Conservation (phyloP, 192 early-diverging fungal species). For the Neocallimastix lanati region DNA sequence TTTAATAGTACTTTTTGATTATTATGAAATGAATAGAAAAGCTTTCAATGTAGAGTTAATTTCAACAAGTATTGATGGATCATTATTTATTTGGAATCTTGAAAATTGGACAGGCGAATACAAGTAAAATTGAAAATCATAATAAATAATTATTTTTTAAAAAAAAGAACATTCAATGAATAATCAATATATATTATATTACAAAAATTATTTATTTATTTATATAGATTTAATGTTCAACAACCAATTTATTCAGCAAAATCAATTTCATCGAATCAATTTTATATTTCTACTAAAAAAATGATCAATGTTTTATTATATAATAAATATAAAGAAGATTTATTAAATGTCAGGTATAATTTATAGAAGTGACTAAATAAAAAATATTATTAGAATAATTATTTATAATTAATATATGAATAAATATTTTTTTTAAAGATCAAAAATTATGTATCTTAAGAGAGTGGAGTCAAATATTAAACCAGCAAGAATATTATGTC, state of each 20-base stretch:
- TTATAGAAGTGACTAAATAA: too few relatives aligned
- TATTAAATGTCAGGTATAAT: neutral
- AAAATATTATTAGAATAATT: too few relatives aligned
- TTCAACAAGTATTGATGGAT: neutral
- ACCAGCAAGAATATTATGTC: neutral
- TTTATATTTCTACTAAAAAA: neutral
- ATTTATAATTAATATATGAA: too few relatives aligned
- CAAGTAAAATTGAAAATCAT: too few relatives aligned
- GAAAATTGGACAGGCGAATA: neutral
- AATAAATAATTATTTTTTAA: too few relatives aligned
- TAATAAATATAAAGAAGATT: neutral
- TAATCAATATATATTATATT: too few relatives aligned
- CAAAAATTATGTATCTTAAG: neutral
- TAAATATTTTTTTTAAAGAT: neutral
- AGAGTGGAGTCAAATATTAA: neutral
- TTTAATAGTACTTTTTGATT: neutral
- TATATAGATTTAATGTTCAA: neutral
- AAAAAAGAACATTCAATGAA: too few relatives aligned
- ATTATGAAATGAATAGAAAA: neutral
- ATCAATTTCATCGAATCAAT: neutral
- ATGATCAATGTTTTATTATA: neutral
- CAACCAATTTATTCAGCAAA: neutral
- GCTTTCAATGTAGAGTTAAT: neutral
- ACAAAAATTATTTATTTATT: too few relatives aligned
- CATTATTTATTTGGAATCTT: neutral